Conservation (phyloP, 2,329 filamentous ascomycete species). For the Coniochaeta sp. region DNA sequence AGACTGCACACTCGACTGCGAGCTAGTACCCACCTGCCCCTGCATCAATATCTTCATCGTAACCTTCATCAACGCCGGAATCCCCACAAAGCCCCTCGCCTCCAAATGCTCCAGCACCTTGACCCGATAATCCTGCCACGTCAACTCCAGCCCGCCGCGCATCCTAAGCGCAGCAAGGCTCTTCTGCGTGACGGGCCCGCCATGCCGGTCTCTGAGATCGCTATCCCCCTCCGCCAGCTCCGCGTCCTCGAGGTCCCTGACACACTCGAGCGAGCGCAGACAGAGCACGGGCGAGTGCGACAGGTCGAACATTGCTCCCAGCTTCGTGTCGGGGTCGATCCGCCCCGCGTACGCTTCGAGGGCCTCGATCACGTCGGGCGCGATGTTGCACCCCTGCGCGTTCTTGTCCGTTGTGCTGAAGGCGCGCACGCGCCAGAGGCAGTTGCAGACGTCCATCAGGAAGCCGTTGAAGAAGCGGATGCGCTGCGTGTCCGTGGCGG, state of each 20-base stretch:
- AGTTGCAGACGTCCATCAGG: slow-evolving; percentile 82
- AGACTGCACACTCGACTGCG: too few species aligned
- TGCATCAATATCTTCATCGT: slow-evolving; percentile 68
- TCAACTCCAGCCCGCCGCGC: slow-evolving; percentile 58
- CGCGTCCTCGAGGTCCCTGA: slow-evolving; percentile 52
- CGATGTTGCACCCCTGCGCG: slow-evolving; percentile 47
- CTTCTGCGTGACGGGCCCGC: slow-evolving; percentile 63
- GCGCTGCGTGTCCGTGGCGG: slow-evolving; percentile 48
- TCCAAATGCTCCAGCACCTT: slow-evolving; percentile 65
- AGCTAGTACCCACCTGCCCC: too few species aligned
- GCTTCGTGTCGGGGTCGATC: slow-evolving; percentile 37
- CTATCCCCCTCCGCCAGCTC: slow-evolving; percentile 30
- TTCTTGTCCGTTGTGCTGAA: slow-evolving; percentile 61
- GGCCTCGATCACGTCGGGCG: slow-evolving; percentile 33
- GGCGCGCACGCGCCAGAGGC: slow-evolving; percentile 69
- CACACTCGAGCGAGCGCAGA: slow-evolving; percentile 44
- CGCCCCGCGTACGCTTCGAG: slow-evolving; percentile 41
- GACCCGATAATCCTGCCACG: slow-evolving; percentile 69
- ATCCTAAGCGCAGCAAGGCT: slow-evolving; percentile 56
- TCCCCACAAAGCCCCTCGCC: slow-evolving; percentile 54
- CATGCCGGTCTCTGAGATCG: slow-evolving; percentile 43
- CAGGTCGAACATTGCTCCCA: slow-evolving; percentile 48
- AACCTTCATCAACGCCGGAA: slow-evolving; percentile 68
- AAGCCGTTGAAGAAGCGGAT: slow-evolving; percentile 73
- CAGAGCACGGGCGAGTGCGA: slow-evolving; percentile 53